A percentile compares a stretch with the other conserved stretches of the same genome.
Evolutionary conservation across 768 basidiomycete genomes (phyloP).

Genomic region (Pseudohyphozyma bogoriensis): DNA sequence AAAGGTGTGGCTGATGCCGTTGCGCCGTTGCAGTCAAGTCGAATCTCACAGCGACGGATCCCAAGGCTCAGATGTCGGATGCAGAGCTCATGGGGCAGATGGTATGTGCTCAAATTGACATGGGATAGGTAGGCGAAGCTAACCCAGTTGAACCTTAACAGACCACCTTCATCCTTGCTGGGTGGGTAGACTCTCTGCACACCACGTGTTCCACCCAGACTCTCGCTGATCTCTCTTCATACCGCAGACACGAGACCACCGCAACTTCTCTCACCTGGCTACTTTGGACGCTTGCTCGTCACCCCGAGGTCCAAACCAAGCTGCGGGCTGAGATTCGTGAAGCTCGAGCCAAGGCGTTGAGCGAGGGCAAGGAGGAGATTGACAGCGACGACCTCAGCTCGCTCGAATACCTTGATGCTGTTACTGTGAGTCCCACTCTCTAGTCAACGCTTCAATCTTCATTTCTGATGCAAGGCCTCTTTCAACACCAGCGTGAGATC

Average conservation of each 20-base stretch:
- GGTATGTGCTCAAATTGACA: neutral
- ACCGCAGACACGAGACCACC: conserved; percentile 5
- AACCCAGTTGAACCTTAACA: too few relatives aligned
- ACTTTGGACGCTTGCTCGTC: neutral
- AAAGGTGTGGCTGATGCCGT: neutral
- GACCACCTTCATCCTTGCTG: neutral
- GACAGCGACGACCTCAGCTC: neutral
- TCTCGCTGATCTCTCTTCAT: too few relatives aligned
- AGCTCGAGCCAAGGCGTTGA: neutral
- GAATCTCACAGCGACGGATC: neutral
- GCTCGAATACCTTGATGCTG: conserved; percentile 10
- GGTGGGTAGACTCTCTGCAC: neutral
- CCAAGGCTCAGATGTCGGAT: conserved; percentile 9
- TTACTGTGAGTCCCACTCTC: neutral
- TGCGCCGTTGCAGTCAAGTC: conserved; percentile 8
- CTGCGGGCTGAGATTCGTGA: conserved; percentile 1
- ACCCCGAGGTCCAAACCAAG: neutral
- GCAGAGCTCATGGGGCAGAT: conserved; percentile 20
- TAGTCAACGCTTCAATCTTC: neutral
- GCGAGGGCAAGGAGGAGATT: neutral
- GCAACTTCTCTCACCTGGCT: conserved; percentile 3
- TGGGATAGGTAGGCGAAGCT: too few relatives aligned
- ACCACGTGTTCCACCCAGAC: neutral
- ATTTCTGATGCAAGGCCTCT: neutral
- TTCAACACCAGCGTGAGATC: conserved; percentile 48